Evolutionary conservation across 768 basidiomycete genomes (phyloP).

Genomic region (Hygrocybe coccinea): DNA sequence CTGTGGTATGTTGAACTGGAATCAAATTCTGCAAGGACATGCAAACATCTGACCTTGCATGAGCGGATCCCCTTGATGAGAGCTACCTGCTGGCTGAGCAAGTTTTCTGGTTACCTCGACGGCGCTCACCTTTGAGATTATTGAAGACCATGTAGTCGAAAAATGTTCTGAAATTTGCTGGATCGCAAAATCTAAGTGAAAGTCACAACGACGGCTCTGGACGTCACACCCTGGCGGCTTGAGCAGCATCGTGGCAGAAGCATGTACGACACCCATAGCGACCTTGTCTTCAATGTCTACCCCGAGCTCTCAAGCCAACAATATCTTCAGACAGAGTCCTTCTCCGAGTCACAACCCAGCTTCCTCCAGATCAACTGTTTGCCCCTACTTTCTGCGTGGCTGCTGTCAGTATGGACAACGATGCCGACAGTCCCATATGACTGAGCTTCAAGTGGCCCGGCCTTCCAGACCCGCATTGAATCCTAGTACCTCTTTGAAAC

Average conservation of each 20-base stretch:
- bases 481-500: no score
- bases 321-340: no score
- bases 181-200: no score
- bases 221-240: no score
- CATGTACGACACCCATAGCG: not conserved
- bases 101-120: not conserved
- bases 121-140: conserved; percentile 72
- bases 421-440: not conserved
- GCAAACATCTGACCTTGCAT: conserved; percentile 68
- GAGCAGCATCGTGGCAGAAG: no score
- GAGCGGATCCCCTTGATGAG: conserved; percentile 97
- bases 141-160: conserved; percentile 61
- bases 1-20: conserved; percentile 39
- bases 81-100: conserved; percentile 47
- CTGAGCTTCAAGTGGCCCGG: not conserved
- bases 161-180: no score
- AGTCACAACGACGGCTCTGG: no score
- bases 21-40: conserved; percentile 15
- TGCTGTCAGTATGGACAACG: conserved; percentile 4
- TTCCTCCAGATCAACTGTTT: not conserved
- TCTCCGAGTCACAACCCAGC: no score
- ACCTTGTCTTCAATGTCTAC: not conserved
- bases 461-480: no score
- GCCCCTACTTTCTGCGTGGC: conserved; percentile 2
- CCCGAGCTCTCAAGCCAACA: not conserved